Conservation (phyloP, 1,139 yeast genomes). For the Magnusiomyces clavatus region DNA sequence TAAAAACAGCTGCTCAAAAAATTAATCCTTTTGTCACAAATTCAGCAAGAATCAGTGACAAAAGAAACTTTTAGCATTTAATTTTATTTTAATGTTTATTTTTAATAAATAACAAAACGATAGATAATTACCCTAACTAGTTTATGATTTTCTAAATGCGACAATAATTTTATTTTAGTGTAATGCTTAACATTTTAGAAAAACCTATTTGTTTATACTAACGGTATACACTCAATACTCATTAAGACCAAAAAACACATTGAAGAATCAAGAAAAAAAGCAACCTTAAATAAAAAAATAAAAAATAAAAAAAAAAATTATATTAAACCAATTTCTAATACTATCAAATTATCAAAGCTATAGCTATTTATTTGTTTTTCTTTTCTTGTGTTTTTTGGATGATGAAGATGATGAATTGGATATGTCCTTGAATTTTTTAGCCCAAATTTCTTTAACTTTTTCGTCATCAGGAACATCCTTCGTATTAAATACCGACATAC, state of each 20-base stretch:
- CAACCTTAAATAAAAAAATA: too few species aligned
- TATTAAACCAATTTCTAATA: not conserved
- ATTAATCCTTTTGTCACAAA: not conserved
- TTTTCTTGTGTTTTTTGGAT: not conserved
- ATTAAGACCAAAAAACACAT: too few species aligned
- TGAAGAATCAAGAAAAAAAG: too few species aligned
- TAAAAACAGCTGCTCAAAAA: not conserved
- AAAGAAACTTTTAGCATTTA: not conserved
- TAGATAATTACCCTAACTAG: too few species aligned
- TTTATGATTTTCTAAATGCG: too few species aligned
- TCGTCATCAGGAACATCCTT: slow-evolving; percentile 50
- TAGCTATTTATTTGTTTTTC: not conserved
- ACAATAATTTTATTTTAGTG: too few species aligned
- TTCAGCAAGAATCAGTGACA: not conserved
- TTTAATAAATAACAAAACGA: too few species aligned
- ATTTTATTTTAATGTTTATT: too few species aligned
- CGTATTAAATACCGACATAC: slow-evolving; percentile 65
- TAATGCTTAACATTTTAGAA: too few species aligned
- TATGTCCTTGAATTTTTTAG: not conserved
- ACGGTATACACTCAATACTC: too few species aligned
- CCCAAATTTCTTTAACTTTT: slow-evolving; percentile 8
- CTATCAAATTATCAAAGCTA: not conserved
- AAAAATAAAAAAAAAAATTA: too few species aligned
- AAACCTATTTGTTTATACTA: too few species aligned
- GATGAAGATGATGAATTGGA: not conserved